Conservation (phyloP, 768 basidiomycete genomes). For the Russula compacta region DNA sequence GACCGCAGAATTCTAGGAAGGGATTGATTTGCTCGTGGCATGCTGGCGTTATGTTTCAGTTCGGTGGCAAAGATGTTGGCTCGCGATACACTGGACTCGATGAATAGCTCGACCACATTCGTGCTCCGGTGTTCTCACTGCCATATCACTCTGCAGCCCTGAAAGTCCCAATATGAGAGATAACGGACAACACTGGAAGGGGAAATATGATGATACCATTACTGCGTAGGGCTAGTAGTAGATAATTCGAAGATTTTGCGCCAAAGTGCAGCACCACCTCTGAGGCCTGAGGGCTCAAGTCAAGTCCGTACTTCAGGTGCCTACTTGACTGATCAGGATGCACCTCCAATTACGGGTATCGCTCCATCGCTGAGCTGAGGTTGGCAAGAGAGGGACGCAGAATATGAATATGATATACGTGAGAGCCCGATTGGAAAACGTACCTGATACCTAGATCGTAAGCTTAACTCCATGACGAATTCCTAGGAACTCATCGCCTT, state of each 20-base stretch:
- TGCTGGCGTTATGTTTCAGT: conserved; percentile 47
- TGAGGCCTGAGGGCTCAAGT: background rate
- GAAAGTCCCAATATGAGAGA: conserved; percentile 1
- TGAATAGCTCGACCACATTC: conserved; percentile 54
- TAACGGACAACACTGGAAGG: background rate
- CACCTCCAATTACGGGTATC: conserved; percentile 50
- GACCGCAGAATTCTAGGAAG: conserved; percentile 43
- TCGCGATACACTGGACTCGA: conserved; percentile 40
- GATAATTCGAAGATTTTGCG: background rate
- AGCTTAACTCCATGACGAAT: conserved; percentile 9
- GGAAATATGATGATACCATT: conserved; percentile 48
- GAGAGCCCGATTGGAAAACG: background rate
- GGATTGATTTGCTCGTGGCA: conserved; percentile 40
- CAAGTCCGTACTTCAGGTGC: conserved; percentile 45
- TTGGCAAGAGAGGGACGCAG: background rate
- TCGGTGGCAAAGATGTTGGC: conserved; percentile 62
- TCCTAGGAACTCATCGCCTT: background rate
- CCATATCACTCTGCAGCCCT: conserved; percentile 41
- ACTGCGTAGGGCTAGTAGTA: conserved; percentile 25
- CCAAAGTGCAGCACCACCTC: background rate
- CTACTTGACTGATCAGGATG: conserved; percentile 47
- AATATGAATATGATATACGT: background rate
- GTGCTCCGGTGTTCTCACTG: conserved; percentile 45
- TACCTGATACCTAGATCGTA: conserved; percentile 7
- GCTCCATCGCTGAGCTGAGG: conserved; percentile 42